Evolutionary conservation across 768 basidiomycete genomes (phyloP).

Genomic region (Multifurca ochricompacta): DNA sequence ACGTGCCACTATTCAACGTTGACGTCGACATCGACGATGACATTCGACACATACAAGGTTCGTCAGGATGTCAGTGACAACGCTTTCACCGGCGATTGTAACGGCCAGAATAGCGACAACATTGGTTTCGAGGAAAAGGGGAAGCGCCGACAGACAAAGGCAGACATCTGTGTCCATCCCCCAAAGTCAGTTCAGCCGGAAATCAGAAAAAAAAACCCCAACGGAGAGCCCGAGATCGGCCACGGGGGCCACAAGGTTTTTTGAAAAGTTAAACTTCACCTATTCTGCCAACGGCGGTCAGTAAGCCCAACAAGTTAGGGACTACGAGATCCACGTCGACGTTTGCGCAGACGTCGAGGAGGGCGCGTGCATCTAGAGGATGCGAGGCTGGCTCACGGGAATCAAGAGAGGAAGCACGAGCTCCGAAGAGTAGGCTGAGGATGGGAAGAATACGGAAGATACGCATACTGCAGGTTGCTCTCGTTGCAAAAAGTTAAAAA

Average conservation of each 20-base stretch:
- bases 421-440: slow-evolving; percentile 2
- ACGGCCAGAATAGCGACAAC: slow-evolving; percentile 27
- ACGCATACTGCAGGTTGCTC: slow-evolving; percentile 4
- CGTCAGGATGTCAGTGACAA: slow-evolving; percentile 29
- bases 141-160: slow-evolving; percentile 36
- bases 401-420: slow-evolving; percentile 6
- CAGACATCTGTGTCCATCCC: slow-evolving; percentile 38
- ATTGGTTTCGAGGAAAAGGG: slow-evolving; percentile 30
- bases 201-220: no score
- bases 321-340: slow-evolving; percentile 30
- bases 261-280: slow-evolving; percentile 13
- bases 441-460: slow-evolving; percentile 1
- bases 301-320: slow-evolving; percentile 22
- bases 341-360: slow-evolving; percentile 36
- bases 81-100: slow-evolving; percentile 26
- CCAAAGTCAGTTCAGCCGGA: no score
- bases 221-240: no score
- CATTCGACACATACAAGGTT: slow-evolving; percentile 28
- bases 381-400: background rate
- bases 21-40: no score
- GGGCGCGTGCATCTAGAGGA: slow-evolving; percentile 4
- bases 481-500: no score
- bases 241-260: no score
- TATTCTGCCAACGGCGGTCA: slow-evolving; percentile 26
- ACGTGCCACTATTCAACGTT: no score